Evolutionary conservation across 179 eudicot genomes (phyloP).

Genomic region (Carnegiea gigantea): DNA sequence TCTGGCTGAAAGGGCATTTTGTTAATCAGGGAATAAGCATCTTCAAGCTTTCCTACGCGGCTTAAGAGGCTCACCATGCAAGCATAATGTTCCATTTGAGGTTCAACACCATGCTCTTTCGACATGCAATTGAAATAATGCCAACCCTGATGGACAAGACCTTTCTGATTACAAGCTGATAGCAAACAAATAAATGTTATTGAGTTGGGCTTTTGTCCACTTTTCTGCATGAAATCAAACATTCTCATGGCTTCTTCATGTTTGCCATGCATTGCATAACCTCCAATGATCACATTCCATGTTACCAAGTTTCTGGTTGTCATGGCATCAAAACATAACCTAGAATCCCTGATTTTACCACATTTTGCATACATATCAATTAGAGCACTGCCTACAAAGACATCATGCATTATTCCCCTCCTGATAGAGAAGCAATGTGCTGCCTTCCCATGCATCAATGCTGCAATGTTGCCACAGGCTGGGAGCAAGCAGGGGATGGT

Average conservation of each 20-base stretch:
- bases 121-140: conserved; percentile 38
- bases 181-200: conserved; percentile 39
- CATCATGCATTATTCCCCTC: conserved; percentile 34
- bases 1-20: conserved; percentile 46
- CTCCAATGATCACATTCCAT: conserved; percentile 49
- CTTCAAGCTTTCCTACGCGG: conserved; percentile 48
- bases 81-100: conserved; percentile 50
- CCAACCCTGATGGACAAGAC: conserved; percentile 40
- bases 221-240: conserved; percentile 41
- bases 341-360: conserved; percentile 47
- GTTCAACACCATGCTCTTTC: conserved; percentile 37
- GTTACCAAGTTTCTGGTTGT: conserved; percentile 37
- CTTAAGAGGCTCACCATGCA: conserved; percentile 55
- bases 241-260: conserved; percentile 36
- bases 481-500: conserved; percentile 90
- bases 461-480: conserved; percentile 68
- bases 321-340: conserved; percentile 45
- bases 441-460: conserved; percentile 53
- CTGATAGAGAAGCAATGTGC: conserved; percentile 48
- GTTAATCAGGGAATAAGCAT: conserved; percentile 42
- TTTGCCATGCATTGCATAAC: conserved; percentile 54
- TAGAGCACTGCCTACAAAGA: conserved; percentile 47
- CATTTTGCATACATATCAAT: conserved; percentile 58
- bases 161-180: conserved; percentile 57
- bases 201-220: conserved; percentile 39